Percentiles rank a stretch among this genome's conserved stretches.
Evolutionary conservation across 148 eudicot species (phyloP).

Genomic region (Gaultheria prostrata): DNA sequence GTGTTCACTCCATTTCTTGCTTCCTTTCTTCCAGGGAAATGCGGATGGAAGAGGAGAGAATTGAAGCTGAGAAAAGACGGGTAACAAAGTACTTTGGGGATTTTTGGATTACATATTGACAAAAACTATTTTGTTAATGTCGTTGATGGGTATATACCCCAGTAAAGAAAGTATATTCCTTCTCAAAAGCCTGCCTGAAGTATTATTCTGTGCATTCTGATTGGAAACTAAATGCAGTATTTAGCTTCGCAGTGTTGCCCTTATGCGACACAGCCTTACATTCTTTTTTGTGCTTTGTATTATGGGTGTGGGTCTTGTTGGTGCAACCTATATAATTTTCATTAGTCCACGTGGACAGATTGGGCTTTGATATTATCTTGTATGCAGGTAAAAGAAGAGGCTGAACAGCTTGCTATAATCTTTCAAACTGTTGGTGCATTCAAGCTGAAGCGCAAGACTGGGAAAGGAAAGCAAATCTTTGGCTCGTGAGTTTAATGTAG

Average conservation of each 20-base stretch:
- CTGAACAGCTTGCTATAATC: conserved; percentile 75
- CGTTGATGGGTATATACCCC: no score
- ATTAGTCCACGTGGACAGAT: background rate
- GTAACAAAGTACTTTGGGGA: conserved; percentile 32
- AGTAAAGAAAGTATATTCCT: background rate
- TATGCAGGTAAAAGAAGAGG: conserved; percentile 84
- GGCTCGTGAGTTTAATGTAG: conserved; percentile 50
- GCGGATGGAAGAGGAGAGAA: conserved; percentile 91
- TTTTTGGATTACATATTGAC: background rate
- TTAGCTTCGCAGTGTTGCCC: background rate
- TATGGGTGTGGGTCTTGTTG: background rate
- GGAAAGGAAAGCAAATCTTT: conserved; percentile 88
- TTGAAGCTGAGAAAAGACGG: conserved; percentile 89
- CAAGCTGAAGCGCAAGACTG: conserved; percentile 87
- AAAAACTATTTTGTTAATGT: background rate
- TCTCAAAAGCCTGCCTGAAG: conserved; percentile 4
- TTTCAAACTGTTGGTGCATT: conserved; percentile 93
- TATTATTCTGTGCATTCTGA: background rate
- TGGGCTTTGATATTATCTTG: background rate
- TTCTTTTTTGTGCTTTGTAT: no score
- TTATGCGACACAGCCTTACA: background rate
- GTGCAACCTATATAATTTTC: background rate
- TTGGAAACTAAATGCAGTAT: background rate
- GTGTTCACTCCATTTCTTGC: conserved; percentile 6
- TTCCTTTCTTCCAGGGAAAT: conserved; percentile 63